phyloP scores from a whole-genome alignment of 768 basidiomycete genomes.

The Cyclocybe cylindracea region DNA sequence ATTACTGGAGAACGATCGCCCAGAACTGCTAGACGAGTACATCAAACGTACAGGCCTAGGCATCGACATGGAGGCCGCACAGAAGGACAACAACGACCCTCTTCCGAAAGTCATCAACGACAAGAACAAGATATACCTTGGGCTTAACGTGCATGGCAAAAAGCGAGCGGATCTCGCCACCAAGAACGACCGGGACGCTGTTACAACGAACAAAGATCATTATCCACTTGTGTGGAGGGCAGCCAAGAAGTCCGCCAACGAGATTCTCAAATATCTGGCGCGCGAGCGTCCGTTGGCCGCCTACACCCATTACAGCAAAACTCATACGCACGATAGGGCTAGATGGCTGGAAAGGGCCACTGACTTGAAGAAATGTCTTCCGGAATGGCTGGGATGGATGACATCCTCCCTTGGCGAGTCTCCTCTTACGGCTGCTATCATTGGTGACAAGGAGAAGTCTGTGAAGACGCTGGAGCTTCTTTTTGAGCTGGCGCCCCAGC shows the following conservation, averaged over 20 bases:
- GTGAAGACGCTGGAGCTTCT: constrained; percentile 40
- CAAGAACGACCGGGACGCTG: constrained; percentile 50
- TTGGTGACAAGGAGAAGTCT: constrained; percentile 33
- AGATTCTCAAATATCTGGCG: constrained; percentile 49
- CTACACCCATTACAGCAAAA: constrained; percentile 48
- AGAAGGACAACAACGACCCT: constrained; percentile 23
- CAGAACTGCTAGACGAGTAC: constrained; percentile 56
- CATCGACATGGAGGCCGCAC: constrained; percentile 28
- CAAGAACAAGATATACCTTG: constrained; percentile 50
- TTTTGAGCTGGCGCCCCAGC: constrained; percentile 36
- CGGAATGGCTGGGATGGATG: constrained; percentile 53
- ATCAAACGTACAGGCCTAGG: constrained; percentile 54
- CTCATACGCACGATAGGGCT: constrained; percentile 42
- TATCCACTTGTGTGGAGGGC: constrained; percentile 48
- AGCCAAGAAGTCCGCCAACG: constrained; percentile 24
- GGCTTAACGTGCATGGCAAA: constrained; percentile 65
- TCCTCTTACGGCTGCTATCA: constrained; percentile 46
- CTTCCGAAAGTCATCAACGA: constrained; percentile 27
- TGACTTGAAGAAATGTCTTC: constrained; percentile 38
- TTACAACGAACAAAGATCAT: neutral
- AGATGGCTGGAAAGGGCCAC: constrained; percentile 37
- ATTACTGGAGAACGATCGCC: constrained; percentile 42
- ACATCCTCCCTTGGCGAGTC: constrained; percentile 51
- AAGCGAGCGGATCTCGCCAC: constrained; percentile 55
- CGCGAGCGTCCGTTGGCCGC: constrained; percentile 48